phyloP scores from a whole-genome alignment of 179 eudicot genomes.

The Pouteria campechiana region DNA sequence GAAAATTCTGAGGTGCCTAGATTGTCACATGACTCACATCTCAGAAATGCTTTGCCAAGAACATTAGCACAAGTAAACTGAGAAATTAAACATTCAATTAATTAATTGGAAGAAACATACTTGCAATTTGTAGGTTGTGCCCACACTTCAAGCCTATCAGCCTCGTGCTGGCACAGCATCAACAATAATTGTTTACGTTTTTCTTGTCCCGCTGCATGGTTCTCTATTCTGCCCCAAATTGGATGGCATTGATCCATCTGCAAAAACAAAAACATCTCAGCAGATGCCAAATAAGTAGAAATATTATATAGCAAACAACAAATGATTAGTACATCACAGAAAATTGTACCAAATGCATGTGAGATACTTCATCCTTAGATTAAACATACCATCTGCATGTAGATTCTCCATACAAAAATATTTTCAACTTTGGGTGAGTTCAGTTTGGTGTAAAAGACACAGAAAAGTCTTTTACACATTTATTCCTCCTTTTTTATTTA shows the following conservation, averaged over 20 bases:
- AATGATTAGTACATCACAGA: neutral
- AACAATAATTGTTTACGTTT: constrained; percentile 86
- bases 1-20: constrained; percentile 6
- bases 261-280: too few relatives aligned
- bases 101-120: constrained; percentile 29
- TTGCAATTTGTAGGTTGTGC: constrained; percentile 78
- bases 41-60: neutral
- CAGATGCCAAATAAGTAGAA: too few relatives aligned
- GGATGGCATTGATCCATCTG: constrained; percentile 81
- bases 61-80: neutral
- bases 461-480: too few relatives aligned
- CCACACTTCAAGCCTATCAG: constrained; percentile 99
- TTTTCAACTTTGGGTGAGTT: too few relatives aligned
- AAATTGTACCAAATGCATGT: too few relatives aligned
- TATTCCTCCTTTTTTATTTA: too few relatives aligned
- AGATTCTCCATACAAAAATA: too few relatives aligned
- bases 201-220: constrained; percentile 57
- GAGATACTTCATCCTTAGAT: too few relatives aligned
- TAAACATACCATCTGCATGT: too few relatives aligned
- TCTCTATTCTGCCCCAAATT: constrained; percentile 88
- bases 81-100: neutral
- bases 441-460: too few relatives aligned
- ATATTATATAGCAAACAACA: neutral
- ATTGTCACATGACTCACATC: constrained; percentile 1
- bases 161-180: constrained; percentile 95